phyloP scores from a whole-genome alignment of 2,329 filamentous ascomycete genomes.

The Arthroderma uncinatum region DNA sequence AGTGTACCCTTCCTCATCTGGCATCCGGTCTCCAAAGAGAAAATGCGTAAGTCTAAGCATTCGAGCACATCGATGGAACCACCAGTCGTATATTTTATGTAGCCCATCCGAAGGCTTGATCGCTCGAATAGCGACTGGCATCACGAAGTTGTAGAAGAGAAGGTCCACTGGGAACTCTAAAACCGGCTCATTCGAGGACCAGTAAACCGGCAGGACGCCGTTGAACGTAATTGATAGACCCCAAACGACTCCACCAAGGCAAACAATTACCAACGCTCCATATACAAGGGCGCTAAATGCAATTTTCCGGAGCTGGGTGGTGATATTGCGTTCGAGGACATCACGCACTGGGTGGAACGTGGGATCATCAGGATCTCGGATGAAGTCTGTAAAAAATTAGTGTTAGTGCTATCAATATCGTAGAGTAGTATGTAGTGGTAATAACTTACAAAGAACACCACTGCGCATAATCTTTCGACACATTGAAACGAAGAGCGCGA shows the following conservation, averaged over 20 bases:
- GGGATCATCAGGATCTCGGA: constrained; percentile 92
- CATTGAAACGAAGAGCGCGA: constrained; percentile 97
- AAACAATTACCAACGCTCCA: constrained; percentile 81
- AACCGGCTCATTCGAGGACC: constrained; percentile 83
- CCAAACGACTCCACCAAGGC: constrained; percentile 93
- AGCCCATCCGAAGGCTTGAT: constrained; percentile 77
- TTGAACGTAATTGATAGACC: constrained; percentile 58
- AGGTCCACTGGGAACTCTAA: constrained; percentile 91
- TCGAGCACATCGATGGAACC: constrained; percentile 80
- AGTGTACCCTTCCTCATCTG: constrained; percentile 67
- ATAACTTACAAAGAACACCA: constrained; percentile 71
- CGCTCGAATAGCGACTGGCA: constrained; percentile 73
- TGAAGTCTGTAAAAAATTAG: constrained; percentile 56
- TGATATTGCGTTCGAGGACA: constrained; percentile 83
- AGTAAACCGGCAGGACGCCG: constrained; percentile 76
- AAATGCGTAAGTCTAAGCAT: constrained; percentile 77
- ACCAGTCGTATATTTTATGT: constrained; percentile 84
- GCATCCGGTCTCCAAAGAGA: constrained; percentile 70
- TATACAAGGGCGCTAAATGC: constrained; percentile 93
- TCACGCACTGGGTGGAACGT: constrained; percentile 97
- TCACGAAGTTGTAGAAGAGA: constrained; percentile 92
- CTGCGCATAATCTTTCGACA: constrained; percentile 94
- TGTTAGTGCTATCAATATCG: neutral
- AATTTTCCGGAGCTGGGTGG: constrained; percentile 90
- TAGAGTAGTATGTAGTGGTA: neutral